These are phyloP conservation scores for Aeschynomene evenia DNA, from an alignment of 306 rosid genomes.

Conservation along the genomic window DNA sequence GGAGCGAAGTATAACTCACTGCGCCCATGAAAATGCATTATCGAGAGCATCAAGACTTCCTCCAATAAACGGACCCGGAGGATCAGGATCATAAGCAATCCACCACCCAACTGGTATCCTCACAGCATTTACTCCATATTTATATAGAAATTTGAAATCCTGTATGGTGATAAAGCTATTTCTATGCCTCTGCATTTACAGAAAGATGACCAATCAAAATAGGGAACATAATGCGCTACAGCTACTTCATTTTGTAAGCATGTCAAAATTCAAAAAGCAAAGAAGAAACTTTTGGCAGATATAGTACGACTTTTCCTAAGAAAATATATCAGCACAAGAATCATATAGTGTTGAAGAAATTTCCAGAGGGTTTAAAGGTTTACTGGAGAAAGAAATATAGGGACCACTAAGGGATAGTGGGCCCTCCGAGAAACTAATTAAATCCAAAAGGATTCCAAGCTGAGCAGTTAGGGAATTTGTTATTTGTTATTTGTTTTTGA, in stretches of 20 bases:
- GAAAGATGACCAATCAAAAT: constrained; percentile 30
- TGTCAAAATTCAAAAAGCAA: not conserved
- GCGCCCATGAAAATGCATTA: constrained; percentile 95
- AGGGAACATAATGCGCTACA: constrained; percentile 24
- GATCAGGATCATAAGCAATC: constrained; percentile 97
- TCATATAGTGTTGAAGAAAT: too few species aligned
- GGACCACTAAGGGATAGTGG: too few species aligned
- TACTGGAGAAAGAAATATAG: too few species aligned
- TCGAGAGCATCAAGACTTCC: constrained; percentile 89
- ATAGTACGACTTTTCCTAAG: not conserved
- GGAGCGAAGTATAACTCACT: constrained; percentile 55
- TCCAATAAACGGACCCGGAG: constrained; percentile 85
- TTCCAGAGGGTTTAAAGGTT: too few species aligned
- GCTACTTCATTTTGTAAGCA: not conserved
- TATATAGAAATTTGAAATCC: constrained; percentile 77
- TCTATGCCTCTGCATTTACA: constrained; percentile 79
- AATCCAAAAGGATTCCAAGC: too few species aligned
- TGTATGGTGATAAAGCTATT: constrained; percentile 67
- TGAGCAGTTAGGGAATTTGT: too few species aligned
- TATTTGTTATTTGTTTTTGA: too few species aligned
- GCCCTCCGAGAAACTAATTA: too few species aligned
- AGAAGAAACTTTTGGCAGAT: not conserved
- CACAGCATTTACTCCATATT: constrained; percentile 89
- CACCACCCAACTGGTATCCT: constrained; percentile 99
- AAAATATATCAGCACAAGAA: not conserved